Evolutionary conservation across 352 stramenopile genomes (phyloP).

Genomic region (Pythium folliculosum): DNA sequence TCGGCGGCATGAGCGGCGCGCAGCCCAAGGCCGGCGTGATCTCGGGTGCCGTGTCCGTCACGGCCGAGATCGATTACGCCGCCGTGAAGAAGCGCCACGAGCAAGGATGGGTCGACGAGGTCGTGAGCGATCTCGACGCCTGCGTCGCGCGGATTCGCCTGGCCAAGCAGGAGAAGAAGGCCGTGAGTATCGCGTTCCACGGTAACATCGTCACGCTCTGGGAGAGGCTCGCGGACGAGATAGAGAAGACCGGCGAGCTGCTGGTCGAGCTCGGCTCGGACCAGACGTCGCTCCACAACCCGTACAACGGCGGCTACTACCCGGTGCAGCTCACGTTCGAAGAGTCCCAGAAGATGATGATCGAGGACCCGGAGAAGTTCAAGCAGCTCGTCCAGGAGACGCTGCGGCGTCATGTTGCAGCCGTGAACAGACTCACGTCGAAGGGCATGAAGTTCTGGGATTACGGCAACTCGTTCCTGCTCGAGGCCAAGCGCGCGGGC

Average conservation of each 20-base stretch:
- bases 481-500: conserved; percentile 81
- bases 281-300: conserved; percentile 90
- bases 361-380: conserved; percentile 69
- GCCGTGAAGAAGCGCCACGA: conserved; percentile 86
- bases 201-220: conserved; percentile 89
- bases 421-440: conserved; percentile 78
- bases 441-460: conserved; percentile 90
- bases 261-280: conserved; percentile 87
- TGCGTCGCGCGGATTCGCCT: conserved; percentile 62
- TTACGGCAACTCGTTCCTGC: conserved; percentile 90
- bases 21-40: conserved; percentile 88
- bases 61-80: conserved; percentile 75
- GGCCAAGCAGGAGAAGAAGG: conserved; percentile 61
- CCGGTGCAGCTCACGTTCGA: conserved; percentile 82
- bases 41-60: conserved; percentile 83
- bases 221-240: conserved; percentile 78
- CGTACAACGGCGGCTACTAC: conserved; percentile 91
- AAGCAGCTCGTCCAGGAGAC: conserved; percentile 78
- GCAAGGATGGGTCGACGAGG: conserved; percentile 87
- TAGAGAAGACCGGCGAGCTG: conserved; percentile 66
- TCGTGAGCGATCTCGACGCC: conserved; percentile 64
- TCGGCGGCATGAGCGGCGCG: conserved; percentile 87
- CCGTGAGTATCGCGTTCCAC: conserved; percentile 81
- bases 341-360: conserved; percentile 83
- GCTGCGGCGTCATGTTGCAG: conserved; percentile 72